Evolutionary conservation across 2,329 filamentous ascomycete species (phyloP).

Genomic region (Niveomyces coronatus): DNA sequence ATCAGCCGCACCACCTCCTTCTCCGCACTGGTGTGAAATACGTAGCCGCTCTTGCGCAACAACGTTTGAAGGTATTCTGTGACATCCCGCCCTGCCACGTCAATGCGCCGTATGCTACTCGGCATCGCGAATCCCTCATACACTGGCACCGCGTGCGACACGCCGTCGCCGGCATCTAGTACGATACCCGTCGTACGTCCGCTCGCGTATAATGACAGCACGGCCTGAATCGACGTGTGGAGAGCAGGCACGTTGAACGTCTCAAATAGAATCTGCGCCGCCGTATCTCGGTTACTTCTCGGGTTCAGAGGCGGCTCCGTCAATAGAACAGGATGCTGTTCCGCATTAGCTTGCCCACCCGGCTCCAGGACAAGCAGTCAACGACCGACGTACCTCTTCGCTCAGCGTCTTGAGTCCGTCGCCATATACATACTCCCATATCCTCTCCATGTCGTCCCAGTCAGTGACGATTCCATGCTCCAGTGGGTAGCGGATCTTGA

Average conservation of each 20-base stretch:
- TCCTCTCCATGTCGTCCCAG: conserved; percentile 99
- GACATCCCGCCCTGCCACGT: conserved; percentile 91
- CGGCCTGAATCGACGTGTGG: conserved; percentile 94
- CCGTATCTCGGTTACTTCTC: conserved; percentile 87
- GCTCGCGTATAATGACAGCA: conserved; percentile 90
- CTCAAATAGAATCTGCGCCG: conserved; percentile 95
- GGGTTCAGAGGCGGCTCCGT: conserved; percentile 96
- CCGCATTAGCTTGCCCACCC: conserved; percentile 5
- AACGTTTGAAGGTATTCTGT: conserved; percentile 91
- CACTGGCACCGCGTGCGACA: conserved; percentile 93
- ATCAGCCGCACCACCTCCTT: conserved; percentile 98
- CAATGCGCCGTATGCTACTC: conserved; percentile 88
- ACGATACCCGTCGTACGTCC: conserved; percentile 94
- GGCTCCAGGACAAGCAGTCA: no score
- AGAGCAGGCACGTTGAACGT: conserved; percentile 96
- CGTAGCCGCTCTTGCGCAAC: conserved; percentile 81
- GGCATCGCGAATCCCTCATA: conserved; percentile 97
- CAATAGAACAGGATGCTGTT: conserved; percentile 81
- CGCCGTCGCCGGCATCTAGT: conserved; percentile 87
- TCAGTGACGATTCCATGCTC: conserved; percentile 98
- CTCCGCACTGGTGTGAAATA: conserved; percentile 96
- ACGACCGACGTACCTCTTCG: conserved; percentile 59
- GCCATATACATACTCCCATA: conserved; percentile 96
- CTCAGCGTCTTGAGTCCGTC: conserved; percentile 94
- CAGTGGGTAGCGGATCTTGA: conserved; percentile 92